Base-by-base conservation (phyloP, 768 basidiomycete species). In the Mycena kentingensis region DNA sequence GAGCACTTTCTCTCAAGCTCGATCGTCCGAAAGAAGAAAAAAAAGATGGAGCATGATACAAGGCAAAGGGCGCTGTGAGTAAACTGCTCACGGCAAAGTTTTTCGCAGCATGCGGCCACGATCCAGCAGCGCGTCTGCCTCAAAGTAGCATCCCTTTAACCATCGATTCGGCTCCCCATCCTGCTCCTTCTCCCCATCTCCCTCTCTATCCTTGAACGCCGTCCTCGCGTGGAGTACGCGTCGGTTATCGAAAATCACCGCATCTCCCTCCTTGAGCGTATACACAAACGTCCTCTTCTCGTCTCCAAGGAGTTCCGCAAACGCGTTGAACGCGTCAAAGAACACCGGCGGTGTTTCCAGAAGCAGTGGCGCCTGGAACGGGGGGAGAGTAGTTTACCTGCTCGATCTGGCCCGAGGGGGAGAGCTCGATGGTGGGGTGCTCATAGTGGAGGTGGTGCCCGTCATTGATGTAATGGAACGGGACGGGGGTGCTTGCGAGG, bases 351-450 rank as follows among this genome's bases (percentile, higher is more conserved):
- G 79, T 3, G 85, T 85, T 27, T 70, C 63, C 18, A 79, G 64
- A 0, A 78, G 74, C 8, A 93, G 74, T 0, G 91, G 87, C 0
- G 88, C 93, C 71, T 96, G 93, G 79, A 98, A 98, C 0, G 94
- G n/a, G 95, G 0, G 96, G 96, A 1, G 90, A 88, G 68, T 96
- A 98, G 70, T 94, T 98, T 63, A 98, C 80, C 54, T 87, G 78
- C 37, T 72, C 69, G 60, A 96, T 78, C 8, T 62, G 64, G 22
- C 60, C 63, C 31, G 46, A 43, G 22, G 56, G 46, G 15, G 73
- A 71, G 38, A 93, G 75, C 58, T 90, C 80, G 64, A 97, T 86
- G 3, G 91, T 89, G 1, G 85, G 83, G 64, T 93, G 93, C 19
- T 77, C 67, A 48, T 76, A 67, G 58, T 87, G 82, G 4, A 94